Conservation (phyloP, 164 flowering plant species). For the Buxus sempervirens region DNA sequence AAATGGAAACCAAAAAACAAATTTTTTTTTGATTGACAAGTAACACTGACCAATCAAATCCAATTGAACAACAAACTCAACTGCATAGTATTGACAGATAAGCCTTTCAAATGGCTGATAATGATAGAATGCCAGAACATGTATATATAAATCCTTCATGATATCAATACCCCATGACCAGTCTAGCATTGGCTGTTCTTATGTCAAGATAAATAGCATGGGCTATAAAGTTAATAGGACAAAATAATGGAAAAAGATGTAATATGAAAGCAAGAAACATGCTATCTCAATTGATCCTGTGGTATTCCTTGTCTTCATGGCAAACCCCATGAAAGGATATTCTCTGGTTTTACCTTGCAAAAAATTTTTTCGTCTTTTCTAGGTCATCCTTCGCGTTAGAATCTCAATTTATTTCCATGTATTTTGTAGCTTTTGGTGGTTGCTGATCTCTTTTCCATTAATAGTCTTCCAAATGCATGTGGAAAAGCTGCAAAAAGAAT, state of each 20-base stretch:
- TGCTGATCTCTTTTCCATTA: not conserved
- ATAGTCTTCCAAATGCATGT: not conserved
- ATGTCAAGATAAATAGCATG: not conserved
- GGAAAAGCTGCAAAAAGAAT: not conserved
- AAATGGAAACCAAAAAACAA: no score
- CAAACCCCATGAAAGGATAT: conserved; percentile 35
- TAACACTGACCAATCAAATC: no score
- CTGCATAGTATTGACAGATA: no score
- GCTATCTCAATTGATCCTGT: not conserved
- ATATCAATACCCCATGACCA: no score
- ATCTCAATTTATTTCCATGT: not conserved
- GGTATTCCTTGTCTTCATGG: conserved; percentile 36
- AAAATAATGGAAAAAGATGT: no score
- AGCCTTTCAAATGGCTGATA: no score
- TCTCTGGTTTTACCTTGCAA: conserved; percentile 1
- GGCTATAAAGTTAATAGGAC: not conserved
- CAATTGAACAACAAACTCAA: no score
- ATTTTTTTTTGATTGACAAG: no score
- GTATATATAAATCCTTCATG: no score
- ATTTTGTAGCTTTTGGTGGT: not conserved
- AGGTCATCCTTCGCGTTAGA: not conserved
- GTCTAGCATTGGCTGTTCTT: no score
- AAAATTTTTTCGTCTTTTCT: not conserved
- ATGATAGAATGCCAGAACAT: no score
- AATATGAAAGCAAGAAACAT: no score